A percentile compares a stretch with the other conserved stretches of the same genome.
phyloP scores from a whole-genome alignment of 192 early-diverging fungal species.

The Rhizophagus prolifer region DNA sequence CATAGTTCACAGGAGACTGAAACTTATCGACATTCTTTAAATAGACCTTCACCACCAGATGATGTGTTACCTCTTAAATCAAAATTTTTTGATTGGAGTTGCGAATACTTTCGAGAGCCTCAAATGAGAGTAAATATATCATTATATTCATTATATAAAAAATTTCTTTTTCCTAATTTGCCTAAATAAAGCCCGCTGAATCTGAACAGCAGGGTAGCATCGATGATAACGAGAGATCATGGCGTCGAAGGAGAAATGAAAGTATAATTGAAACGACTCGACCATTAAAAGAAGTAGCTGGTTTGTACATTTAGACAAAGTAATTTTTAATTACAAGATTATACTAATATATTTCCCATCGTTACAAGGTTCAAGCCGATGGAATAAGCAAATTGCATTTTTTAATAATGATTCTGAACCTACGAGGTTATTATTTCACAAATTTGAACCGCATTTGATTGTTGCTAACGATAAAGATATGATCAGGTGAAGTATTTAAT shows the following conservation, averaged over 20 bases:
- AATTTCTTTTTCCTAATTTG: not conserved
- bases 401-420: conserved; percentile 56
- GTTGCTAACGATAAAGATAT: conserved; percentile 70
- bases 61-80: conserved; percentile 57
- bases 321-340: too few species aligned
- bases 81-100: conserved; percentile 79
- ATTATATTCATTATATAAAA: not conserved
- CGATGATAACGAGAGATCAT: conserved; percentile 69
- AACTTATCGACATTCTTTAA: not conserved
- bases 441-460: conserved; percentile 82
- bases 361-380: conserved; percentile 51
- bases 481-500: conserved; percentile 51
- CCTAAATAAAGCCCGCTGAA: conserved; percentile 56
- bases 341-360: too few species aligned
- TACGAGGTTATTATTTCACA: conserved; percentile 69
- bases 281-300: conserved; percentile 51
- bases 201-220: conserved; percentile 80
- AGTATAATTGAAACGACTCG: conserved; percentile 55
- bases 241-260: conserved; percentile 70
- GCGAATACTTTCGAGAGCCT: conserved; percentile 85
- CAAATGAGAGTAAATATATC: conserved; percentile 62
- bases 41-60: conserved; percentile 28
- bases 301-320: conserved; percentile 22
- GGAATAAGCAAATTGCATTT: conserved; percentile 52
- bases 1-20: conserved; percentile 4